Base-by-base conservation (phyloP, 306 rosid genomes). In the Hippophae gyantsensis region DNA sequence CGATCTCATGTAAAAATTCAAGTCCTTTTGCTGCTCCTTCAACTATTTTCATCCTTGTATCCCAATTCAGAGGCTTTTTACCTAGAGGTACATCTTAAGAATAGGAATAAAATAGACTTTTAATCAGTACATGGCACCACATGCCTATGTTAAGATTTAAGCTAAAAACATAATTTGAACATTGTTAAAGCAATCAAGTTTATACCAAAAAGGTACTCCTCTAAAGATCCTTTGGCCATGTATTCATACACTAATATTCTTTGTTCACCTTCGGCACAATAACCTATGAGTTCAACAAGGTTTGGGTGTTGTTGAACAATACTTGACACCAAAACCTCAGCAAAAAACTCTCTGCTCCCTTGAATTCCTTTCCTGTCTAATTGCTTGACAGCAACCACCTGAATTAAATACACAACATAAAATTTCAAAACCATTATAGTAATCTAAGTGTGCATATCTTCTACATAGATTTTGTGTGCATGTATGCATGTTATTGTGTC, bases 21-120 rank as follows among this genome's bases (percentile, higher is more conserved):
- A 84, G 80, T 50, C 95, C 95, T 69, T 62, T 82, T 0, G 92
- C 92, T 18, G 85, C 92, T 73, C 92, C 95, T 57, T 59, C 72
- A 0, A 78, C 92, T 55, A 87, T 74, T 67, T 76, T 84, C 83
- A 87, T 77, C 69, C 95, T 82, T 1, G 74, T 82, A 2, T 63
- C 55, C 95, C 92, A 87, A 57, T 76, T 84, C 61, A 83, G 70
- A 48, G 81, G 84, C 73, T 81, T 56, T 65, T 69, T 64, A 43
- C 57, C 70, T 23, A 57, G 52, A 13, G 43, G 56, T 41, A 72
- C 3, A 11, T 81, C 95, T 86, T 74, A 14, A 43, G 18, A 48
- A 18, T 43, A 7, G 57, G 40, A 63, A 51, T 27, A 63, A 53
- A 18, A 32, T 32, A 32, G 38, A 32, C 38, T 32, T 2, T 32